Evolutionary conservation across 2,329 filamentous ascomycete species (phyloP).

Genomic region (Penicillium olsonii): DNA sequence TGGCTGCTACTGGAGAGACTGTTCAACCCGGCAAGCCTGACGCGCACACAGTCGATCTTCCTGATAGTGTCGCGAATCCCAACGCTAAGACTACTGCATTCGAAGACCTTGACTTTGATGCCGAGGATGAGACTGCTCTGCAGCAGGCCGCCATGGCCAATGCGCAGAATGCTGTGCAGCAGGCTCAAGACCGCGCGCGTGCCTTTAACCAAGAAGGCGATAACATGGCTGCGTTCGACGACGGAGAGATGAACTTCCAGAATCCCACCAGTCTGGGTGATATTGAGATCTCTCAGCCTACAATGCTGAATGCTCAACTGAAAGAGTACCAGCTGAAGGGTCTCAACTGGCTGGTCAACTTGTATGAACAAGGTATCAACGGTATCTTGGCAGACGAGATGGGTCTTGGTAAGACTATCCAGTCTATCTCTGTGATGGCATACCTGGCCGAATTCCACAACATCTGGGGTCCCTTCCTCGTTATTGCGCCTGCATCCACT

Average conservation of each 20-base stretch:
- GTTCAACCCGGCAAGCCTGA: slow-evolving; percentile 33
- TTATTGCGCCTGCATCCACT: slow-evolving; percentile 93
- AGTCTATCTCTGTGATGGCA: slow-evolving; percentile 99
- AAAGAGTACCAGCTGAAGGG: slow-evolving; percentile 99
- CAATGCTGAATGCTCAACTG: slow-evolving; percentile 86
- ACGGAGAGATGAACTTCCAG: slow-evolving; percentile 99
- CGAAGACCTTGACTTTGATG: slow-evolving; percentile 92
- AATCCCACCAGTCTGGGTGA: slow-evolving; percentile 94
- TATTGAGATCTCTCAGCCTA: slow-evolving; percentile 91
- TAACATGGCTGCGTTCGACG: slow-evolving; percentile 73
- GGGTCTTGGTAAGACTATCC: slow-evolving; percentile 98
- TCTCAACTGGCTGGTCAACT: slow-evolving; percentile 97
- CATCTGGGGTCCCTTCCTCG: slow-evolving; percentile 96
- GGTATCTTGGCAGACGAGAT: slow-evolving; percentile 98
- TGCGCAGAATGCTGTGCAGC: slow-evolving; percentile 90
- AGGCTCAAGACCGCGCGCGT: slow-evolving; percentile 88
- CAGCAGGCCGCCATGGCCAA: slow-evolving; percentile 88
- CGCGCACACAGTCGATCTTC: slow-evolving; percentile 50
- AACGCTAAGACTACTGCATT: slow-evolving; percentile 84
- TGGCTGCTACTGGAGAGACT: slow-evolving; percentile 56
- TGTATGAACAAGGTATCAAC: slow-evolving; percentile 99
- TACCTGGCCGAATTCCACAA: slow-evolving; percentile 97
- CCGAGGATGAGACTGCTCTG: slow-evolving; percentile 82
- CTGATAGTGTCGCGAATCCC: slow-evolving; percentile 50
- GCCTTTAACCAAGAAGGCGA: slow-evolving; percentile 73